Evolutionary conservation across 352 stramenopile species (phyloP).

Genomic region (Phytophthora hibernalis): DNA sequence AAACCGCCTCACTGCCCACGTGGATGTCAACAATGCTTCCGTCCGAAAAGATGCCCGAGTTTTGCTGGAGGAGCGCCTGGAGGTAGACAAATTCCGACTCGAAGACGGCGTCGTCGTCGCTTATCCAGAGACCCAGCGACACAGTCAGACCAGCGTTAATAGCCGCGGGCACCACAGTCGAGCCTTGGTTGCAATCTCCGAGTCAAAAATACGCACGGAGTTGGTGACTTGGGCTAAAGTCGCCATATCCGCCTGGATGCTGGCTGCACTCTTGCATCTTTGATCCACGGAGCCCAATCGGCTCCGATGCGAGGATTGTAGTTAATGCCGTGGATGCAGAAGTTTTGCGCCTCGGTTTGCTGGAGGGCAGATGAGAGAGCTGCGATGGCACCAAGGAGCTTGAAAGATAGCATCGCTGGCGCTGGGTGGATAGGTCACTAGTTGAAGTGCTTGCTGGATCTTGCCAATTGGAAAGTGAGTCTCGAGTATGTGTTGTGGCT

Average conservation of each 20-base stretch:
- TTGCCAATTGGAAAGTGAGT: constrained; percentile 33
- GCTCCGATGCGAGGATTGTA: constrained; percentile 67
- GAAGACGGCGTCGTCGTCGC: constrained; percentile 40
- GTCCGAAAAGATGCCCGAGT: constrained; percentile 25
- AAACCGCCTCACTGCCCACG: constrained; percentile 75
- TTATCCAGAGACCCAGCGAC: constrained; percentile 76
- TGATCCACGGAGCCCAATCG: constrained; percentile 52
- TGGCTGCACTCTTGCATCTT: constrained; percentile 54
- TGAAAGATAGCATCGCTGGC: constrained; percentile 36
- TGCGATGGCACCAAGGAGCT: constrained; percentile 20
- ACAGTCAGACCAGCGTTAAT: constrained; percentile 55
- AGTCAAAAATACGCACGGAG: constrained; percentile 65
- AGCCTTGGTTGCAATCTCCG: constrained; percentile 62
- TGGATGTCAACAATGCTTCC: constrained; percentile 59
- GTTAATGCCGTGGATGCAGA: constrained; percentile 70
- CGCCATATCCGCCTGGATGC: constrained; percentile 55
- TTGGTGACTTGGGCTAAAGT: constrained; percentile 48
- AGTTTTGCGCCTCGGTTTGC: constrained; percentile 22
- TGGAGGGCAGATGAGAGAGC: constrained; percentile 15
- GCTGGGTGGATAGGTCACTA: constrained; percentile 13
- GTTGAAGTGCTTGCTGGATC: constrained; percentile 17
- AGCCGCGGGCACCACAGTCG: constrained; percentile 49
- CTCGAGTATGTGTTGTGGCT: background rate
- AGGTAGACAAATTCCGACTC: constrained; percentile 50
- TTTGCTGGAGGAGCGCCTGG: constrained; percentile 40